Evolutionary conservation across 169 alveolate species (phyloP), one percentile per base, ranked within the genome.

Genomic region (Pseudocohnilembus persalinus): DNA sequence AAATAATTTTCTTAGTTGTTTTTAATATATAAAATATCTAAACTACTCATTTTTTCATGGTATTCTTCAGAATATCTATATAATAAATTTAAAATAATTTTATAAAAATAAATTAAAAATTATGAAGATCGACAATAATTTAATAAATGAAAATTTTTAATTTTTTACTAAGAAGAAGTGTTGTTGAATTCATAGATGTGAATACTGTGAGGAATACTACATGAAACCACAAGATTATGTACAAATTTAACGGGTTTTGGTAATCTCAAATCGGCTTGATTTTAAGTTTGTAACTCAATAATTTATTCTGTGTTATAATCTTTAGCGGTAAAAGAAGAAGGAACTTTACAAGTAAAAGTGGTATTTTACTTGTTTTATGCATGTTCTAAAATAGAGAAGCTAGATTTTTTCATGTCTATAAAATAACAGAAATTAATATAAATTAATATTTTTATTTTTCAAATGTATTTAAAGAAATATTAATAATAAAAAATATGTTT

Each of bases 181-280:
- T 20, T 49, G 20, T 49, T 49, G 20, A 49, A 49, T 49, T 49
- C 68, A 20, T 49, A 49, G 20, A 49, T 49, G 68, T 49, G 68
- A 49, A 49, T 49, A 49, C 68, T 33, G 30, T 34, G 76, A 1
- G 84, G 84, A 15, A 79, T 73, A 20, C 63, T 63, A 79, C 84
- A 79, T 35, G 75, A 79, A 29, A 79, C 76, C n/a, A 25, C 29
- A 33, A 79, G 64, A 28, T 79, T 31, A 20, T 79, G 35, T 0
- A 49, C 31, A 28, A 79, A 29, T 0, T 28, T 33, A 25, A 49
- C 27, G 29, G 84, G 84, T 35, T 73, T 64, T 49, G 84, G 84
- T 0, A 79, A 76, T 32, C 64, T 79, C n/a, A 28, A 68, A n/a
- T 79, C 84, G 29, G 84, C 84, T 28, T 79, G 27, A 29, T 79